Evolutionary conservation across 2,329 filamentous ascomycete genomes (phyloP), one percentile per base, ranked within the genome.

Genomic region (Furcasterigmium furcatum): DNA sequence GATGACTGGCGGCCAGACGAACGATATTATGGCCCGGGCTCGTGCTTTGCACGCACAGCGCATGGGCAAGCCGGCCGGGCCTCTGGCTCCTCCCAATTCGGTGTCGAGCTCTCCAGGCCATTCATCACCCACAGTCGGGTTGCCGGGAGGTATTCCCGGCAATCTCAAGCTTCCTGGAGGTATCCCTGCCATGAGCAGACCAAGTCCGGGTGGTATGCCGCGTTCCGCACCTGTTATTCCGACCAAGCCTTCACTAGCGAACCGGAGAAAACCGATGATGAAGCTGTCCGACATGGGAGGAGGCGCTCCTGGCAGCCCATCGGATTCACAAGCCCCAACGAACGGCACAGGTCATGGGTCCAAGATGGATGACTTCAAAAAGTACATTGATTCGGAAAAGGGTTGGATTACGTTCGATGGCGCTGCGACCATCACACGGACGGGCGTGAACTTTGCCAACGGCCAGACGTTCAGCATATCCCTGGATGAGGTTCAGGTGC

Each of bases 401-500:
- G 94, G 94, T 10, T 95, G 87, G 56, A 75, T 99, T 51, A 95
- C 85, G 9, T 99, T 99, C 68, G 88, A 91, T 56, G 91, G 91
- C 54, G 95, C 95, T 54, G 94, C 94, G 10, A 82, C 90, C 5
- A 88, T 99, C 44, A 92, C 91, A 52, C 84, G 88, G 21, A 84
- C 87, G 14, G 94, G 94, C 21, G 91, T 99, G 50, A 87, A 97
- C 60, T 99, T 99, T 61, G 85, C 87, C 20, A 91, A 87, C 47
- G 94, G 94, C 3, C 87, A 85, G 44, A 90, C 84, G 16, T 97
- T 99, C 67, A 90, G 79, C 59, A 97, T 99, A 60, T 97, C 92
- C 4, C 75, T 99, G 35, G 92, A 99, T 60, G 92, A 99, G 64
- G 88, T 99, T 6, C 90, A 97, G 57, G 92, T 89, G 2, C 63